Evolutionary conservation across 2,329 filamentous ascomycete species (phyloP), one percentile per base, ranked within the genome.

Genomic region (Aspergillus ustus): DNA sequence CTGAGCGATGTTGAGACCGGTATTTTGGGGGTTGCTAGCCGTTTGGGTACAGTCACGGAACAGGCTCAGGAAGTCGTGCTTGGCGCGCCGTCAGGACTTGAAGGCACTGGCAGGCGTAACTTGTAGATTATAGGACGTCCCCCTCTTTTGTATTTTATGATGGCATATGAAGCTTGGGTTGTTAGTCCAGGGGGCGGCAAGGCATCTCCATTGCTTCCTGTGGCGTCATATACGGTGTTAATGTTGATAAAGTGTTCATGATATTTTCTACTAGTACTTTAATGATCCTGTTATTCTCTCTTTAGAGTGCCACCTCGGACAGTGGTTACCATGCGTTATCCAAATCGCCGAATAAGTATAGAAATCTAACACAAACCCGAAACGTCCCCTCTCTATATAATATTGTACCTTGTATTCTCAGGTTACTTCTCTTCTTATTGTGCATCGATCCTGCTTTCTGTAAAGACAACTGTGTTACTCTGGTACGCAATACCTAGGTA

Each of bases 1-100:
- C 80, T 90, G 65, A 80, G 84, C 19, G 88, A 90, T 66, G 88
- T 90, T 63, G 87, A 90, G 75, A 81, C 84, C 67, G 84, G 87
- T 60, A 88, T 90, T 59, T 74, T 89, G 59, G 83, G 85, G 57
- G 87, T 89, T 59, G 88, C 88, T 5, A 81, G 83, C 25, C 83
- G 86, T 59, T 82, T 90, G 53, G 87, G 86, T 2, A 78, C 78
- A 51, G 83, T 82, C 4, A 84, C 86, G 63, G 88, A 90, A 72
- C 83, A 84, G 40, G 82, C 89, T 60, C 87, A 87, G 58, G 83
- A 83, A 65, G 73, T 89, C 56, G 83, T 76, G 44, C 66, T 80
- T 44, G 85, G 84, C 1, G 75, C 77, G 4, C 67, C 75, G 50
- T 68, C 67, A 17, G 57, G 67, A 13, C 70, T 69, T 8, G 70